Percentiles rank a stretch among this genome's conserved stretches.
Conservation (phyloP, 2,329 filamentous ascomycete genomes). For the Amylocarpus encephaloides region DNA sequence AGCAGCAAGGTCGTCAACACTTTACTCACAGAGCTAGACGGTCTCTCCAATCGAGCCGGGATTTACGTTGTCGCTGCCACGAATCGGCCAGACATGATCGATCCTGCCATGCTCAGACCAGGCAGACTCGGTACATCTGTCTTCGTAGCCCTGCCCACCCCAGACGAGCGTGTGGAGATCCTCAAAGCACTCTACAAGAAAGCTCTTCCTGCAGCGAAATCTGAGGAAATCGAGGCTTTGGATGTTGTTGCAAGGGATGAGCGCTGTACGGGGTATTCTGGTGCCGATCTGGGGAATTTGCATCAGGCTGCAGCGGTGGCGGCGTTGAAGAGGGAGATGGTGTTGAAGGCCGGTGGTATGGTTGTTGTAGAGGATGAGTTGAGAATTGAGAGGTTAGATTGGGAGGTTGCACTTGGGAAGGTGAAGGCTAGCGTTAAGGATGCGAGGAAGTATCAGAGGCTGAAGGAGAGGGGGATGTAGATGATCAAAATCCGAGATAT, state of each 20-base stretch:
- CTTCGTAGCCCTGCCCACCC: conserved; percentile 78
- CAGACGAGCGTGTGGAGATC: conserved; percentile 78
- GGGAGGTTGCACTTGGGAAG: conserved; percentile 30
- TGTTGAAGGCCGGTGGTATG: background rate
- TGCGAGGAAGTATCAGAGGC: conserved; percentile 30
- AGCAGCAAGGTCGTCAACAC: conserved; percentile 90
- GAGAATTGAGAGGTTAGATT: conserved; percentile 27
- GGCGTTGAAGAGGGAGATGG: conserved; percentile 30
- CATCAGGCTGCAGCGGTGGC: conserved; percentile 32
- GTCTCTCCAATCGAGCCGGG: conserved; percentile 69
- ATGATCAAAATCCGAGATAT: background rate
- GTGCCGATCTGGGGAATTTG: conserved; percentile 56
- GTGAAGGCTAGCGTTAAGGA: conserved; percentile 33
- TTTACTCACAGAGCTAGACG: conserved; percentile 88
- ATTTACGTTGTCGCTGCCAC: conserved; percentile 95
- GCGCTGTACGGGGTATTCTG: conserved; percentile 71
- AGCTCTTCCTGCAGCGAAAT: conserved; percentile 43
- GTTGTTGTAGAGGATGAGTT: conserved; percentile 15
- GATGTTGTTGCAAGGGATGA: conserved; percentile 58
- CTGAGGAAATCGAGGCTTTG: conserved; percentile 49
- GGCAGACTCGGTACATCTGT: conserved; percentile 83
- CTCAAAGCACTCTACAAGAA: conserved; percentile 59
- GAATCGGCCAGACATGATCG: conserved; percentile 93
- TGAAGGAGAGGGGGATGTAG: conserved; percentile 33
- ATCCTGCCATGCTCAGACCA: conserved; percentile 87